Evolutionary conservation across 495 filamentous ascomycete genomes (phyloP).

Genomic region (Podospora pseudoanserina): DNA sequence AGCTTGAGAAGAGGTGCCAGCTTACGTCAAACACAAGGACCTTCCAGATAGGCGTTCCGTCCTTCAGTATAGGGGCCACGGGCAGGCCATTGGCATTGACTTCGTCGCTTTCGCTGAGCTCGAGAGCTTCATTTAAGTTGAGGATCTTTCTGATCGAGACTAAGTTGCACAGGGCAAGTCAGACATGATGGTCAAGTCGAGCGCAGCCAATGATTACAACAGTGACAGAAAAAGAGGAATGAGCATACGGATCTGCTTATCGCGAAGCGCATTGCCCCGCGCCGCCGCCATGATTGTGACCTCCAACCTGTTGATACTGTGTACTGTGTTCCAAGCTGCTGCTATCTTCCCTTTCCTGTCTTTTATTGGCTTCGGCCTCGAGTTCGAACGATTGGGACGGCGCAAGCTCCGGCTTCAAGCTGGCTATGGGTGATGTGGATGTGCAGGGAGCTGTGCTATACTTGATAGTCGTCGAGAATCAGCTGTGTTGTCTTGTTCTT

Average conservation of each 20-base stretch:
- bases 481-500: conserved; percentile 1
- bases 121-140: conserved; percentile 78
- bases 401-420: neutral
- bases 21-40: conserved; percentile 35
- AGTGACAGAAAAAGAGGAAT: neutral
- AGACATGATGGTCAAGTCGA: neutral
- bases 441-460: neutral
- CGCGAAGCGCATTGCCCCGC: conserved; percentile 74
- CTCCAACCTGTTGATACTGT: neutral
- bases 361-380: conserved; percentile 2
- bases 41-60: conserved; percentile 74
- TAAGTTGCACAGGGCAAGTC: conserved; percentile 47
- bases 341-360: neutral
- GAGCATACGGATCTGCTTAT: conserved; percentile 84
- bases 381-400: neutral
- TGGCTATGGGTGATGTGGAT: conserved; percentile 3
- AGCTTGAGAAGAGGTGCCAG: neutral
- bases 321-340: neutral
- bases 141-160: conserved; percentile 94
- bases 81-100: conserved; percentile 61
- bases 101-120: conserved; percentile 52
- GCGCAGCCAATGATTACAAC: neutral
- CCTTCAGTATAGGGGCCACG: conserved; percentile 76
- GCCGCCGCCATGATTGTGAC: conserved; percentile 44
- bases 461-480: neutral